phyloP scores from a whole-genome alignment of 2,329 filamentous ascomycete species.

The Dendryphion nanum region DNA sequence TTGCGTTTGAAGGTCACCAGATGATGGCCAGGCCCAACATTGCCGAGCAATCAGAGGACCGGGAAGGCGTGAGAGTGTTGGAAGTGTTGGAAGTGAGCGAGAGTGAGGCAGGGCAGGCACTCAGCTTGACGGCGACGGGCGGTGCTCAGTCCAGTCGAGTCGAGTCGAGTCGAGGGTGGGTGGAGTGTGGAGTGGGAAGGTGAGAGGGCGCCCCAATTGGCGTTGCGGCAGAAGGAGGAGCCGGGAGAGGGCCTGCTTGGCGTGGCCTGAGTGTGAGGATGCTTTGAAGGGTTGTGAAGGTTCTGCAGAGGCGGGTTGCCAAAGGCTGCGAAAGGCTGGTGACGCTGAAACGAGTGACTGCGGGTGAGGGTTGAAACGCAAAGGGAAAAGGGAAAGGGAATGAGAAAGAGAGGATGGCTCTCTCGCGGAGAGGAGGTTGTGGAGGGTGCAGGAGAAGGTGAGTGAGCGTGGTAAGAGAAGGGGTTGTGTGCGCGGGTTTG shows the following conservation, averaged over 20 bases:
- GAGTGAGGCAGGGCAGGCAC: conserved; percentile 1
- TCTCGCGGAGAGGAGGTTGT: conserved; percentile 1
- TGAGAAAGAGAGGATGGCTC: conserved; percentile 2
- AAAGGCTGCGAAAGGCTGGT: too few species aligned
- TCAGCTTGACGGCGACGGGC: background rate
- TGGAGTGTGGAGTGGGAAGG: background rate
- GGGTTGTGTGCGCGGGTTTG: too few species aligned
- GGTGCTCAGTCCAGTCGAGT: too few species aligned
- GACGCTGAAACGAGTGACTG: conserved; percentile 39
- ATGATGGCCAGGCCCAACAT: conserved; percentile 18
- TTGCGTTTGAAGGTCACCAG: conserved; percentile 5
- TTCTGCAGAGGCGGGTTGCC: conserved; percentile 8
- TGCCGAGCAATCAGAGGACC: conserved; percentile 6
- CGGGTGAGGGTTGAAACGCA: conserved; percentile 28
- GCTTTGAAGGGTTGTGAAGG: conserved; percentile 1
- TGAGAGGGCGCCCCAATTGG: conserved; percentile 17
- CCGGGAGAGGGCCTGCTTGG: conserved; percentile 10
- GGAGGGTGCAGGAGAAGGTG: background rate
- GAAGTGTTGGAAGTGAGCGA: background rate
- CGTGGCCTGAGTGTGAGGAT: conserved; percentile 5
- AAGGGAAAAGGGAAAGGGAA: conserved; percentile 10
- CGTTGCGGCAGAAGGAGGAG: conserved; percentile 16
- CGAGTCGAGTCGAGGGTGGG: too few species aligned
- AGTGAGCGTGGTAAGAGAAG: background rate
- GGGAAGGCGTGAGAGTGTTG: conserved; percentile 2